These are phyloP conservation scores for Suillus luteus DNA, from an alignment of 768 basidiomycete genomes.

Conservation along the genomic window DNA sequence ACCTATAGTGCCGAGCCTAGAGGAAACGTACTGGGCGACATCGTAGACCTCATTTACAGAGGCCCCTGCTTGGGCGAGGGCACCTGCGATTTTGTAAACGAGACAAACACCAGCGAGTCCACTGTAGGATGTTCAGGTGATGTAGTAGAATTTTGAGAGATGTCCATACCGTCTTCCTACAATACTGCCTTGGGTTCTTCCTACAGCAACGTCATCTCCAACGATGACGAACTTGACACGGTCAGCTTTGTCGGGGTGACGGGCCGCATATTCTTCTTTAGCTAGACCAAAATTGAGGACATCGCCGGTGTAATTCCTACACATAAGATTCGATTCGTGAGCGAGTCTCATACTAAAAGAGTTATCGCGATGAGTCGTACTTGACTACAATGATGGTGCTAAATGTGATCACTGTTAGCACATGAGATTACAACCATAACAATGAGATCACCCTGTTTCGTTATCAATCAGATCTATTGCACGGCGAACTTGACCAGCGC, in stretches of 20 bases:
- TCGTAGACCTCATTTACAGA: constrained; percentile 67
- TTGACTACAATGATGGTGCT: constrained; percentile 86
- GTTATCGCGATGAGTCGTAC: constrained; percentile 37
- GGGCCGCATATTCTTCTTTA: constrained; percentile 77
- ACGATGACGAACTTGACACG: constrained; percentile 78
- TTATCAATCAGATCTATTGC: constrained; percentile 78
- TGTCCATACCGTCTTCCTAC: constrained; percentile 72
- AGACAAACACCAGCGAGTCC: constrained; percentile 81
- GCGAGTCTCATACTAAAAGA: neutral
- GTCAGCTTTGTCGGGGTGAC: constrained; percentile 66
- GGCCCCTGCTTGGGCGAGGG: constrained; percentile 68
- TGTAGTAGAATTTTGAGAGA: neutral
- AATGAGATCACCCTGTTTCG: constrained; percentile 59
- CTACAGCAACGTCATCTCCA: constrained; percentile 90
- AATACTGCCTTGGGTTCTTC: constrained; percentile 74
- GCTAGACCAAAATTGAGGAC: constrained; percentile 91
- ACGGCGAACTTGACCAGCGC: constrained; percentile 77
- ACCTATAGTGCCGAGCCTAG: constrained; percentile 78
- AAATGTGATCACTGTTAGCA: constrained; percentile 5
- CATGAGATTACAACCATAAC: constrained; percentile 4
- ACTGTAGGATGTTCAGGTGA: constrained; percentile 38
- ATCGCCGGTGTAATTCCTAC: constrained; percentile 88
- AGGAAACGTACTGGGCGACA: constrained; percentile 64
- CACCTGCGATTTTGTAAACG: constrained; percentile 91
- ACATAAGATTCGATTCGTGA: constrained; percentile 2